Conservation (phyloP, 2,329 filamentous ascomycete species). For the Paecilomyces variotii region DNA sequence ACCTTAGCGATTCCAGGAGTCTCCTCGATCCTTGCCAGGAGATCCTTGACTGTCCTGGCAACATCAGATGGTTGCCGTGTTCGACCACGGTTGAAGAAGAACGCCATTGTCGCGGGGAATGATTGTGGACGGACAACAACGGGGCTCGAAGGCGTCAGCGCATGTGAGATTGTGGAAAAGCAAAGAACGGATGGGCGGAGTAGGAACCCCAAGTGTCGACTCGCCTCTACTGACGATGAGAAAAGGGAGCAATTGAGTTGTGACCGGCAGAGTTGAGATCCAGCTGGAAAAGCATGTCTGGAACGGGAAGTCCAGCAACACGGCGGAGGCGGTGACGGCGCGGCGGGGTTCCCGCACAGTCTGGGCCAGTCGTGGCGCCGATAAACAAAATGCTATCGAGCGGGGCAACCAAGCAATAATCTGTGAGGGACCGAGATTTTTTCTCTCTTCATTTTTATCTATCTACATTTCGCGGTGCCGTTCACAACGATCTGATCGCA, state of each 20-base stretch:
- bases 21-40: slow-evolving; percentile 54
- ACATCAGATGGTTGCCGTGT: slow-evolving; percentile 56
- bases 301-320: slow-evolving; percentile 10
- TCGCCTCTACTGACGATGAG: neutral
- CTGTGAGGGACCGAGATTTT: neutral
- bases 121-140: slow-evolving; percentile 7
- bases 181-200: neutral
- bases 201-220: neutral
- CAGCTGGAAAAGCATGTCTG: slow-evolving; percentile 1
- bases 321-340: slow-evolving; percentile 6
- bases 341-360: slow-evolving; percentile 6
- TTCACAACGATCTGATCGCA: neutral
- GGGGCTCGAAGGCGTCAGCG: slow-evolving; percentile 4
- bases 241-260: neutral
- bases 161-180: neutral
- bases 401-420: neutral
- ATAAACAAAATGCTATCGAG: neutral
- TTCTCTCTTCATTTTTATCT: neutral
- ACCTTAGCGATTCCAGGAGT: slow-evolving; percentile 51
- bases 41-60: slow-evolving; percentile 55
- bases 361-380: neutral
- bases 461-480: neutral
- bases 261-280: neutral
- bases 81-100: slow-evolving; percentile 57
- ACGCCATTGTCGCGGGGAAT: slow-evolving; percentile 49